phyloP scores from a whole-genome alignment of 2,329 filamentous ascomycete genomes.

The Alternaria rosae region DNA sequence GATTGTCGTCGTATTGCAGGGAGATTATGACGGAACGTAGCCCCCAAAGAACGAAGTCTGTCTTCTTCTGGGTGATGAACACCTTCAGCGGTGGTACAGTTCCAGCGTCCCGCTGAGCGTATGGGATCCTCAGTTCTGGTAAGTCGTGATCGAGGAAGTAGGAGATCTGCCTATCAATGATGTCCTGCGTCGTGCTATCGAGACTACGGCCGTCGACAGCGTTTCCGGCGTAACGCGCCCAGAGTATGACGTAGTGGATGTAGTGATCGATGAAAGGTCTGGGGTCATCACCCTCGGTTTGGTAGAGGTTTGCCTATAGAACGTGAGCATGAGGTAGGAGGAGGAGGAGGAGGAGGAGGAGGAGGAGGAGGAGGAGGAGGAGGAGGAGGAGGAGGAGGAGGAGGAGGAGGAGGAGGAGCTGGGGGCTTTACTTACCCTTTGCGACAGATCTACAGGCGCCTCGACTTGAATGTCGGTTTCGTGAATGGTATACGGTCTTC shows the following conservation, averaged over 20 bases:
- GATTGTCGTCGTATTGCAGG: conserved; percentile 27
- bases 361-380: no score
- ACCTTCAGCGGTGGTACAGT: neutral
- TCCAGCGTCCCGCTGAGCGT: neutral
- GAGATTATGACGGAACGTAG: conserved; percentile 32
- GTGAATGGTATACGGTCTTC: conserved; percentile 40
- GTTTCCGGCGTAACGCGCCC: conserved; percentile 34
- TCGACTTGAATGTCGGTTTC: conserved; percentile 39
- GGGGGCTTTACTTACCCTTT: conserved; percentile 23
- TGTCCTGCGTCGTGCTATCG: conserved; percentile 9
- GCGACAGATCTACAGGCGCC: conserved; percentile 23
- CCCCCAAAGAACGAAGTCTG: conserved; percentile 36
- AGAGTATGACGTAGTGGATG: conserved; percentile 32
- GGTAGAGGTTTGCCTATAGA: conserved; percentile 21
- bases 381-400: neutral
- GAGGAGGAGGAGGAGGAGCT: no score
- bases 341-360: neutral
- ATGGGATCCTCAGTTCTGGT: neutral
- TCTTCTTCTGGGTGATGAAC: conserved; percentile 27
- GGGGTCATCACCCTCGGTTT: conserved; percentile 5
- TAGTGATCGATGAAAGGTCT: conserved; percentile 29
- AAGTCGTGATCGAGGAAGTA: conserved; percentile 13
- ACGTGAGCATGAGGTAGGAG: neutral
- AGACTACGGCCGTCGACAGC: conserved; percentile 31
- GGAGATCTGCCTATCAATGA: conserved; percentile 20